These are phyloP conservation scores for Malassezia yamatoensis DNA, from an alignment of 1,284 basidiomycete species.

Conservation along the genomic window DNA sequence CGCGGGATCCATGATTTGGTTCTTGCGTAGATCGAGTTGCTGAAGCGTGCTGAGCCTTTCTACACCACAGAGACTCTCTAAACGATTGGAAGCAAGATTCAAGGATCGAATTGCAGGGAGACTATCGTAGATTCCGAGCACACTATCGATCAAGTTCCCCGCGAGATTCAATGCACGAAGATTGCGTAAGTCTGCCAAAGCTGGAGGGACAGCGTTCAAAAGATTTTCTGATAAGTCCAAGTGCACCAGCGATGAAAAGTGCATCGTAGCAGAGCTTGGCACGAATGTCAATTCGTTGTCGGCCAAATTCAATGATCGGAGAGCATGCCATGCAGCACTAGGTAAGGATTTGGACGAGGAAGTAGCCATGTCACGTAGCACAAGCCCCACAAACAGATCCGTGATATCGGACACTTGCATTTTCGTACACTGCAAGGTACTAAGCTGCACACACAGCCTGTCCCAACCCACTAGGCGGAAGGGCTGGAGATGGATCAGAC, in stretches of 20 bases:
- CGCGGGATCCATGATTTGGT: conserved; percentile 67
- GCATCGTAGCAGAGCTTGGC: conserved; percentile 52
- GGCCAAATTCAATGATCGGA: conserved; percentile 66
- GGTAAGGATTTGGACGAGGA: conserved; percentile 50
- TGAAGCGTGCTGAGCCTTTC: conserved; percentile 74
- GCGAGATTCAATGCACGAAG: conserved; percentile 78
- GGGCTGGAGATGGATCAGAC: conserved; percentile 70
- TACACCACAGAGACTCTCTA: conserved; percentile 84
- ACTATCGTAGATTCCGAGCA: conserved; percentile 58
- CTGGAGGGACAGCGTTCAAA: conserved; percentile 55
- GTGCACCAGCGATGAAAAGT: conserved; percentile 52
- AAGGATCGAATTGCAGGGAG: conserved; percentile 28
- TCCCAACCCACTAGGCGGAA: conserved; percentile 76
- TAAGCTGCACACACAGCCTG: conserved; percentile 60
- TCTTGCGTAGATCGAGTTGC: conserved; percentile 74
- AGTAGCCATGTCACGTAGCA: conserved; percentile 56
- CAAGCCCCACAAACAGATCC: conserved; percentile 65
- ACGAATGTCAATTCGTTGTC: conserved; percentile 76
- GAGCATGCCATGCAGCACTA: conserved; percentile 63
- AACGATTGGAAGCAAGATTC: conserved; percentile 57
- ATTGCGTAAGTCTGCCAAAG: conserved; percentile 63
- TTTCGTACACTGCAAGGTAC: conserved; percentile 63
- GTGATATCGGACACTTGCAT: conserved; percentile 74
- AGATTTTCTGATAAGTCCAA: conserved; percentile 50
- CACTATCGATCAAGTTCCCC: conserved; percentile 92